phyloP scores from a whole-genome alignment of 2,329 filamentous ascomycete genomes.

The Epichloe sibirici region DNA sequence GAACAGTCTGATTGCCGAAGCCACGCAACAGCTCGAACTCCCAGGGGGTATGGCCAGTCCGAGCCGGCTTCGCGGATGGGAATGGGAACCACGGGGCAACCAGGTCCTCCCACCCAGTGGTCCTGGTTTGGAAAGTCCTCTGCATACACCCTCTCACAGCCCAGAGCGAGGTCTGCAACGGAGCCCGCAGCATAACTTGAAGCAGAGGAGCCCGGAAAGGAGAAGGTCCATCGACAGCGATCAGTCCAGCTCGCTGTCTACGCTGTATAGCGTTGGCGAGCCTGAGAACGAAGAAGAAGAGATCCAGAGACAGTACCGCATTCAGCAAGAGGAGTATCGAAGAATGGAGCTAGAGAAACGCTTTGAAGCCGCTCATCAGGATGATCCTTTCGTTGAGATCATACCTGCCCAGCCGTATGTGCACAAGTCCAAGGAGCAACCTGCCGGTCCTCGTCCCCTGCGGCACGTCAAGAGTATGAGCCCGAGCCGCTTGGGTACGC shows the following conservation, averaged over 20 bases:
- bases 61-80: slow-evolving; percentile 22
- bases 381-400: slow-evolving; percentile 23
- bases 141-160: slow-evolving; percentile 9
- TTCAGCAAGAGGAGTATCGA: not conserved
- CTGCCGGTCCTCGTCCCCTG: slow-evolving; percentile 8
- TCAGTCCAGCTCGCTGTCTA: slow-evolving; percentile 41
- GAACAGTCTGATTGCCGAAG: slow-evolving; percentile 29
- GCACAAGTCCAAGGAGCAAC: slow-evolving; percentile 2
- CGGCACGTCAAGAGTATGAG: slow-evolving; percentile 13
- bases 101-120: slow-evolving; percentile 6
- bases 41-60: slow-evolving; percentile 32
- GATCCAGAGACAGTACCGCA: slow-evolving; percentile 1
- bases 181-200: slow-evolving; percentile 10
- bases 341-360: not conserved
- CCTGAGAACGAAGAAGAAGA: slow-evolving; percentile 22
- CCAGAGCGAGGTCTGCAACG: slow-evolving; percentile 11
- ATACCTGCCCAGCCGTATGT: not conserved
- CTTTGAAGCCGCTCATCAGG: not conserved
- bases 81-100: slow-evolving; percentile 14
- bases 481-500: slow-evolving; percentile 7
- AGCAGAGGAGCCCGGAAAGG: slow-evolving; percentile 8
- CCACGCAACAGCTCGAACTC: slow-evolving; percentile 22
- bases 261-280: slow-evolving; percentile 43
- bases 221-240: slow-evolving; percentile 29
- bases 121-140: slow-evolving; percentile 5